phyloP scores from a whole-genome alignment of 73 alveolate genomes.

The Effrenium voratum region DNA sequence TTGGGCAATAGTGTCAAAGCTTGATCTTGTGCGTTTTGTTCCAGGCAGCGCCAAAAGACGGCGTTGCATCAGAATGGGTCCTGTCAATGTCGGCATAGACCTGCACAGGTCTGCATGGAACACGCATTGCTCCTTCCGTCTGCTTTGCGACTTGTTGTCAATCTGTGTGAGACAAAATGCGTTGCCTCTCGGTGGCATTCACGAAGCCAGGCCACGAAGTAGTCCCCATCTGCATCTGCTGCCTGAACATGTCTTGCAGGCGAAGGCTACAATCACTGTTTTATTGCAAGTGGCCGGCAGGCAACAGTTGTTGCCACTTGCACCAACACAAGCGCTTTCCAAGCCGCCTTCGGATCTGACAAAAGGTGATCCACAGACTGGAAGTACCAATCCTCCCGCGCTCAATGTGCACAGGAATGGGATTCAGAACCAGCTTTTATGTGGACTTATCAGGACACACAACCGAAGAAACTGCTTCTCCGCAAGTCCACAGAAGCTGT shows the following conservation, averaged over 20 bases:
- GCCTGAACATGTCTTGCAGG: neutral
- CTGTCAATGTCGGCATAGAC: conserved; percentile 81
- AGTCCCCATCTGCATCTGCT: conserved; percentile 91
- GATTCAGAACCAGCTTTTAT: neutral
- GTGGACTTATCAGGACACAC: neutral
- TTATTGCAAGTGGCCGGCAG: too few relatives aligned
- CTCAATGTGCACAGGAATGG: neutral
- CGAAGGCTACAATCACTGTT: neutral
- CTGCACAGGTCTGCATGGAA: neutral
- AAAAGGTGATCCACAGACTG: conserved; percentile 31
- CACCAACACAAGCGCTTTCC: neutral
- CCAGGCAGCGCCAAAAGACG: neutral
- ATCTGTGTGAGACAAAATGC: neutral
- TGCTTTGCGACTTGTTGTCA: neutral
- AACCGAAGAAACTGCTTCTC: neutral
- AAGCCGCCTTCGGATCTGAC: conserved; percentile 56
- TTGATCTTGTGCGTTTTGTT: neutral
- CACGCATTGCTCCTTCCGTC: neutral
- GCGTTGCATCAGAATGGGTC: neutral
- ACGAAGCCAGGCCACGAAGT: conserved; percentile 91
- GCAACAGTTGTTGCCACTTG: neutral
- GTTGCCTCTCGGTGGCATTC: conserved; percentile 61
- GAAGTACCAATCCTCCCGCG: conserved; percentile 62
- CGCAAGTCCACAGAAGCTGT: neutral
- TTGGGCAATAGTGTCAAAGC: neutral